Conservation (phyloP, 2,329 filamentous ascomycete genomes). For the Monilinia vaccinii-corymbosi region DNA sequence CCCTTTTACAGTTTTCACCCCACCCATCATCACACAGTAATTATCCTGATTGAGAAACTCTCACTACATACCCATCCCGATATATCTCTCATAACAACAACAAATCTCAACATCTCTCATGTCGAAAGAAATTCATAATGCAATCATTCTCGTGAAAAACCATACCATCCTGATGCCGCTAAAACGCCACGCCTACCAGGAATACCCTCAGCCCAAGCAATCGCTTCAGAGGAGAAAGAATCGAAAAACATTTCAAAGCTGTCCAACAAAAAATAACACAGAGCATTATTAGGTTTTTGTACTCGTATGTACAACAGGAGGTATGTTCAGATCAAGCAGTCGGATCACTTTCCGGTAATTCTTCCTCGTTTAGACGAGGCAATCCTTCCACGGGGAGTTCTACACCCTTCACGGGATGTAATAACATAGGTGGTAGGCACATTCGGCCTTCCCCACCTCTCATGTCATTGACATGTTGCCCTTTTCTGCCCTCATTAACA, state of each 20-base stretch:
- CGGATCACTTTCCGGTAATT: conserved; percentile 27
- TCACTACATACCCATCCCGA: background rate
- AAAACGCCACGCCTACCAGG: conserved; percentile 1
- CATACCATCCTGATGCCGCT: background rate
- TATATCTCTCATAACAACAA: background rate
- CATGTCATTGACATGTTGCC: conserved; percentile 36
- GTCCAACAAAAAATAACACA: background rate
- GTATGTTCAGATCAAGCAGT: conserved; percentile 22
- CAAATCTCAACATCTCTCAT: background rate
- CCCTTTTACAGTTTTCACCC: background rate
- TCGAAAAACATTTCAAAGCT: background rate
- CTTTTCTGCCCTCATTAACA: conserved; percentile 36
- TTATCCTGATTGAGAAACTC: background rate
- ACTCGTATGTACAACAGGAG: background rate
- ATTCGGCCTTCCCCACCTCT: conserved; percentile 70
- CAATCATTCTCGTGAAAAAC: background rate
- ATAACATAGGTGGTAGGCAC: conserved; percentile 81
- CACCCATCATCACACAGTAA: background rate
- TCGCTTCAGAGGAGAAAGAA: background rate
- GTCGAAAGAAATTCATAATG: background rate
- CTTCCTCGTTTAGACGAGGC: conserved; percentile 12
- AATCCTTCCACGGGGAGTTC: conserved; percentile 36
- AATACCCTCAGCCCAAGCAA: background rate
- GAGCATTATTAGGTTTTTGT: background rate
- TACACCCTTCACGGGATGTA: conserved; percentile 80